Percentiles rank a stretch among this genome's conserved stretches.
These are phyloP conservation scores for Glycine soja DNA, from an alignment of 306 rosid species.

Conservation along the genomic window DNA sequence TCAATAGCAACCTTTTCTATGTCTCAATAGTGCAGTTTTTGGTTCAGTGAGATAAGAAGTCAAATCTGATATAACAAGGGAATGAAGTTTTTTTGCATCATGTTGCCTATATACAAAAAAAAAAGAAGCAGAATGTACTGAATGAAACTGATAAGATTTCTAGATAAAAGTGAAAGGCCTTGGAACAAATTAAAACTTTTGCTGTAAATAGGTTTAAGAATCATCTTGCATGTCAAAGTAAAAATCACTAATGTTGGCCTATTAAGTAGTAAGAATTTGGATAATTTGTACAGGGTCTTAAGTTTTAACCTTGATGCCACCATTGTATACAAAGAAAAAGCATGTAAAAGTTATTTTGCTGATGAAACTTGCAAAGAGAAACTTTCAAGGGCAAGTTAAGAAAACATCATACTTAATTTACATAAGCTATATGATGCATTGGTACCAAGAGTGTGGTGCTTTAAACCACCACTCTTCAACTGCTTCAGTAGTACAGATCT, in stretches of 20 bases:
- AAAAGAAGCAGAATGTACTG: not conserved
- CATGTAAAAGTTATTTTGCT: not conserved
- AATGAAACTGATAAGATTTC: not conserved
- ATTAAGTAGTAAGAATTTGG: too few relatives aligned
- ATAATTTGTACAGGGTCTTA: too few relatives aligned
- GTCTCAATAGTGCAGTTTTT: not conserved
- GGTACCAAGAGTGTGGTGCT: too few relatives aligned
- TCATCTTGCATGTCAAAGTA: too few relatives aligned
- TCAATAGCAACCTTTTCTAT: not conserved
- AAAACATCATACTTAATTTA: not conserved
- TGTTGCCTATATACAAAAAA: not conserved
- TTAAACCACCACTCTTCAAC: not conserved
- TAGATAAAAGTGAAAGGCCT: not conserved
- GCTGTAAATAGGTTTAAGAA: too few relatives aligned
- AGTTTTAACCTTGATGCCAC: too few relatives aligned
- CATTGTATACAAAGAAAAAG: not conserved
- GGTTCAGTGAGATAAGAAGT: not conserved
- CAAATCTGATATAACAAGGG: not conserved
- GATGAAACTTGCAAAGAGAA: not conserved
- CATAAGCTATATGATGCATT: not conserved
- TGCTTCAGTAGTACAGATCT: not conserved
- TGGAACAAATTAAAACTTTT: not conserved
- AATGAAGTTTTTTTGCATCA: not conserved
- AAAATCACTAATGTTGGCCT: too few relatives aligned
- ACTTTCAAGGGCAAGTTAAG: not conserved